Evolutionary conservation across 108 stramenopile genomes (phyloP), one percentile per base, ranked within the genome.

Genomic region (Epipyxis sp.): DNA sequence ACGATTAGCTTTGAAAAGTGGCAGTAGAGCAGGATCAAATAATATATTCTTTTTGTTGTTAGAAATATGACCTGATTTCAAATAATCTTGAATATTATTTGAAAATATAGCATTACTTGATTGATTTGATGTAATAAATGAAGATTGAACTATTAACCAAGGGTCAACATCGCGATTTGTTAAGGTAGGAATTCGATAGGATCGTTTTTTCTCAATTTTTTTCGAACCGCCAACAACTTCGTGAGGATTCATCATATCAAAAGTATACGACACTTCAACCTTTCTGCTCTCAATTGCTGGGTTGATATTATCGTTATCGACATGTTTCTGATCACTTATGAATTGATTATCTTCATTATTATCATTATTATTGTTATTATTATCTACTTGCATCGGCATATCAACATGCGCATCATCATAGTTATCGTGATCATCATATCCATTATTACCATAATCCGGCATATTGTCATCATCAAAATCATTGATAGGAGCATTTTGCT

Each of bases 171-270:
- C n/a, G n/a, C n/a, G n/a, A n/a, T n/a, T n/a, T n/a, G n/a, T n/a
- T n/a, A n/a, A n/a, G 20, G 13, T 50, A 0, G 95, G 95, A 42
- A 97, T 79, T 42, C 87, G 77, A 71, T 83, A 91, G 1, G 94
- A 92, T 27, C 89, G 86, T 35, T 91, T 93, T 59, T 84, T 87
- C 1, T 87, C 83, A 0, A 93, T 82, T 1, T 93, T 92, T 30
- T 82, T 79, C 0, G 83, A 59, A 59, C 67, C 85, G 16, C 80
- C 78, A 6, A 85, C 78, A 0, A 58, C 84, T 43, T 89, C 79
- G 78, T 95, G 94, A 1, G 94, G 94, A 81, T 97, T 94, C 16
- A 94, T 68, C 6, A 91, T 65, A 35, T 77, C 88, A 92, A 92
- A 95, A 62, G 62, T 37, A 39, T 79, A 69, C 2, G 59, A 67